A percentile compares a stretch with the other conserved stretches of the same genome.
phyloP scores from a whole-genome alignment of 805 yeast genomes.

The Scheffersomyces amazonensis region DNA sequence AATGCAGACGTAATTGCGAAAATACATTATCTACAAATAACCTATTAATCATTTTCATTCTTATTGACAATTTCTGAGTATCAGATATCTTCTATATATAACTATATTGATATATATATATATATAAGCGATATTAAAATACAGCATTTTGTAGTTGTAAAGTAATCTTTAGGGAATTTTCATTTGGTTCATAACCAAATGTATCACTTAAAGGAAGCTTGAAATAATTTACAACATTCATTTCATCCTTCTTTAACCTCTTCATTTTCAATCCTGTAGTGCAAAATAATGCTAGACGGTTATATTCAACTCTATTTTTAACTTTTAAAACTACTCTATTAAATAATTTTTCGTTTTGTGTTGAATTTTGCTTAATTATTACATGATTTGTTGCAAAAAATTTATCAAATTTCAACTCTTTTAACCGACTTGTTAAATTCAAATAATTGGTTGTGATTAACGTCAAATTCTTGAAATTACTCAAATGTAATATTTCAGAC shows the following conservation, averaged over 20 bases:
- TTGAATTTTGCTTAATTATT: not conserved
- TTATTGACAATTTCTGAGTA: too few species aligned
- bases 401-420: slow-evolving; percentile 2
- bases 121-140: too few species aligned
- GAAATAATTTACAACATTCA: not conserved
- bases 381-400: slow-evolving; percentile 1
- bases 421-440: not conserved
- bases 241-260: not conserved
- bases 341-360: not conserved
- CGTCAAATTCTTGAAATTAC: not conserved
- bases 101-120: too few species aligned
- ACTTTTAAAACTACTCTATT: not conserved
- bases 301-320: slow-evolving; percentile 1
- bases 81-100: too few species aligned
- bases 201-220: not conserved
- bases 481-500: not conserved
- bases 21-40: too few species aligned
- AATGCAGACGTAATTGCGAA: too few species aligned
- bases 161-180: too few species aligned
- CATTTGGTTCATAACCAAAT: not conserved
- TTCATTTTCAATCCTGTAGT: not conserved
- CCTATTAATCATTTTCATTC: too few species aligned
- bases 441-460: not conserved
- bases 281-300: not conserved
- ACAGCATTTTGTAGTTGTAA: too few species aligned